Conservation (phyloP, 768 basidiomycete genomes). For the Termitomyces sp. region DNA sequence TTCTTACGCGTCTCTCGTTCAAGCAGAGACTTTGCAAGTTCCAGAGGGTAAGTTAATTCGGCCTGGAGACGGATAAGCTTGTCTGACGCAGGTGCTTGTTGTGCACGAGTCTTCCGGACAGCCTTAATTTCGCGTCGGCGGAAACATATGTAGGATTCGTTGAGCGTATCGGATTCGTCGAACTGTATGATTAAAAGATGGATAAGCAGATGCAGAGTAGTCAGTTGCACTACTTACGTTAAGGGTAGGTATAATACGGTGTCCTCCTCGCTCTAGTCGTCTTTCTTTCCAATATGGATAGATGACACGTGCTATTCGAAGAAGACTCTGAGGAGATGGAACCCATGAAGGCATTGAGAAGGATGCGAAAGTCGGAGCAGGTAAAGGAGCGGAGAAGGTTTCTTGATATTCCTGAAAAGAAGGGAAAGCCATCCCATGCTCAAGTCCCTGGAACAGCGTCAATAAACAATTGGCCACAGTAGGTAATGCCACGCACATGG, state of each 20-base stretch:
- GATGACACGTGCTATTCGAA: slow-evolving; percentile 64
- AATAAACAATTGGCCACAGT: background rate
- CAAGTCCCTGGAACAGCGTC: slow-evolving; percentile 40
- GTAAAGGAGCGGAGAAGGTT: slow-evolving; percentile 54
- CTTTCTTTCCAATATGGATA: slow-evolving; percentile 92
- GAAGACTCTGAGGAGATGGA: slow-evolving; percentile 55
- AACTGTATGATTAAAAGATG: slow-evolving; percentile 36
- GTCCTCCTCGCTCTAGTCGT: slow-evolving; percentile 73
- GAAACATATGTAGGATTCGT: slow-evolving; percentile 97
- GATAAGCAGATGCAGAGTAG: background rate
- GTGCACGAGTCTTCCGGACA: slow-evolving; percentile 89
- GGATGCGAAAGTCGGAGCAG: slow-evolving; percentile 61
- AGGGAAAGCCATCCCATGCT: slow-evolving; percentile 65
- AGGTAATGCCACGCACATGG: slow-evolving; percentile 52
- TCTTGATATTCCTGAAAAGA: slow-evolving; percentile 72
- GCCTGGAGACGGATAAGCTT: slow-evolving; percentile 76
- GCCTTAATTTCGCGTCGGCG: slow-evolving; percentile 92
- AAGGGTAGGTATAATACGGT: slow-evolving; percentile 79
- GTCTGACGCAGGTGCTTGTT: slow-evolving; percentile 85
- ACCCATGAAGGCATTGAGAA: slow-evolving; percentile 66
- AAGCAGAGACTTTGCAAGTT: slow-evolving; percentile 66
- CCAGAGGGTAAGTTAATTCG: slow-evolving; percentile 69
- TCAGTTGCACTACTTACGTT: slow-evolving; percentile 53
- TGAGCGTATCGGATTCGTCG: slow-evolving; percentile 85
- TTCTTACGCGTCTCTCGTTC: slow-evolving; percentile 75